These are phyloP conservation scores for Candida lessepsii DNA, from an alignment of 805 yeast species.

Conservation along the genomic window DNA sequence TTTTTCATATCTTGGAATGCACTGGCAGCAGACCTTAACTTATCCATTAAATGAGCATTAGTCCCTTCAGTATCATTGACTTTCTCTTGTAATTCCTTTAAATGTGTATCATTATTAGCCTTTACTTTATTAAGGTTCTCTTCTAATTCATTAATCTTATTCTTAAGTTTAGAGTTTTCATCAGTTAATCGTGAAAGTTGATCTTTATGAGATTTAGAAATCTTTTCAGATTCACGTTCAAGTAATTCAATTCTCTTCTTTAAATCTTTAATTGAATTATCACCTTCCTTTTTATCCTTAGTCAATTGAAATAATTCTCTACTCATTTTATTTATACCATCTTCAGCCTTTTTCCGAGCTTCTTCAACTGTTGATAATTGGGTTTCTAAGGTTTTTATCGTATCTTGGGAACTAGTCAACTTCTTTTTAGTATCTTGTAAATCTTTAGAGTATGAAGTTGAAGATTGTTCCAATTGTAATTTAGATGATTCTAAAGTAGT, in stretches of 20 bases:
- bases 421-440: conserved; percentile 30
- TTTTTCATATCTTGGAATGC: conserved; percentile 31
- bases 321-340: conserved; percentile 87
- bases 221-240: conserved; percentile 34
- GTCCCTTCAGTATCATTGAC: conserved; percentile 28
- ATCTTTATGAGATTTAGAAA: conserved; percentile 21
- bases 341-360: conserved; percentile 67
- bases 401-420: conserved; percentile 22
- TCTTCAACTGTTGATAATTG: conserved; percentile 33
- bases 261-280: conserved; percentile 38
- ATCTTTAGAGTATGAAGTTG: conserved; percentile 29
- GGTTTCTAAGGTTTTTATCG: conserved; percentile 26
- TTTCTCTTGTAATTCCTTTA: conserved; percentile 22
- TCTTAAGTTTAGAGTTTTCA: conserved; percentile 25
- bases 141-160: conserved; percentile 22
- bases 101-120: conserved; percentile 17
- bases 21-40: conserved; percentile 38
- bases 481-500: conserved; percentile 29
- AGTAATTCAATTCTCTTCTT: conserved; percentile 40
- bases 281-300: conserved; percentile 54
- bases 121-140: conserved; percentile 21
- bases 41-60: conserved; percentile 40
- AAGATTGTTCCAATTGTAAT: conserved; percentile 26
- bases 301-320: conserved; percentile 71
- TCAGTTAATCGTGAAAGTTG: conserved; percentile 20